These are phyloP conservation scores for Ministeria vibrans DNA, from an alignment of 78 protist species.

Conservation along the genomic window DNA sequence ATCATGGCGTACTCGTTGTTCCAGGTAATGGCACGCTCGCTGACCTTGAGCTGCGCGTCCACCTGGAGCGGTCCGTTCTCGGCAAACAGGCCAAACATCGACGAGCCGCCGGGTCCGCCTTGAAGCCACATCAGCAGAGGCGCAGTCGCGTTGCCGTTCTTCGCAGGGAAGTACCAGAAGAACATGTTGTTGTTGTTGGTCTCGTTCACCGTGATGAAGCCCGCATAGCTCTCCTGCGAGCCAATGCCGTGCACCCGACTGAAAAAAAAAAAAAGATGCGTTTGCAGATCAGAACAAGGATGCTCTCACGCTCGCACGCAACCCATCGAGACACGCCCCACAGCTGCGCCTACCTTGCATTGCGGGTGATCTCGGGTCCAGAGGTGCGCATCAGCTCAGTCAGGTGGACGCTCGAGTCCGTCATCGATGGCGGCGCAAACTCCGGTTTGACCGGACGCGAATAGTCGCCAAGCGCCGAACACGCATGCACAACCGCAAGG, in stretches of 20 bases:
- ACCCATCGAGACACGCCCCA: too few relatives aligned
- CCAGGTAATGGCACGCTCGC: conserved; percentile 17
- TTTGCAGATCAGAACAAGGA: too few relatives aligned
- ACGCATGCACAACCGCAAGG: too few relatives aligned
- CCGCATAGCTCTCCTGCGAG: not conserved
- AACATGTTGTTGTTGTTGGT: conserved; percentile 12
- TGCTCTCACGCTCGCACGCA: too few relatives aligned
- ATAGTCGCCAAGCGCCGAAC: too few relatives aligned
- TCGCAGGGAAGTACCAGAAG: conserved; percentile 21
- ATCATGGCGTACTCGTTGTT: conserved; percentile 8
- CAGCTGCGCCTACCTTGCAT: too few relatives aligned
- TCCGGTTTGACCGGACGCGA: too few relatives aligned
- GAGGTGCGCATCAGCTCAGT: too few relatives aligned
- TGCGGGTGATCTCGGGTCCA: too few relatives aligned
- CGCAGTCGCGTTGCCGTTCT: conserved; percentile 5
- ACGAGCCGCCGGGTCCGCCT: conserved; percentile 49
- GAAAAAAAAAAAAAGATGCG: too few relatives aligned
- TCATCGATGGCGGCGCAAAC: too few relatives aligned
- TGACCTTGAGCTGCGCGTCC: not conserved
- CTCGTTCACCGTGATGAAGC: not conserved
- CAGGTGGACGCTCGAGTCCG: too few relatives aligned
- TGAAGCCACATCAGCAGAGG: conserved; percentile 37
- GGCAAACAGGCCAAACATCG: conserved; percentile 19
- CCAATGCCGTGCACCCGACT: not conserved
- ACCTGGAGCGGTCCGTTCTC: conserved; percentile 35